Evolutionary conservation across 1,284 basidiomycete species (phyloP).

Genomic region (Exobasidium rhododendri): DNA sequence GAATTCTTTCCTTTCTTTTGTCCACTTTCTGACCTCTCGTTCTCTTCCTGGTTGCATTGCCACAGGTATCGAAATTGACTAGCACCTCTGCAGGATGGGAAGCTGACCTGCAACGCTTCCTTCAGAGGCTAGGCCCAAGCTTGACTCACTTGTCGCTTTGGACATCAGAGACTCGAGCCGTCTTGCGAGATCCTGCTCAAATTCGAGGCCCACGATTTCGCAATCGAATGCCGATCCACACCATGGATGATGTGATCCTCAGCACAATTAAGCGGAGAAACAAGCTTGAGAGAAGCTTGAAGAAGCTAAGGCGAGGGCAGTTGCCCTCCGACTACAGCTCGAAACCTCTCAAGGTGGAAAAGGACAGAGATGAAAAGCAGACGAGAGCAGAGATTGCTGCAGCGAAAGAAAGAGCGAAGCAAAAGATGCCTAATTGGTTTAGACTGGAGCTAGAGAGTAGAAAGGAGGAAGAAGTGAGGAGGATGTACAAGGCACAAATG

Average conservation of each 20-base stretch:
- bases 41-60: conserved; percentile 11
- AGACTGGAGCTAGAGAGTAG: conserved; percentile 30
- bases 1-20: conserved; percentile 4
- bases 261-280: conserved; percentile 10
- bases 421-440: conserved; percentile 50
- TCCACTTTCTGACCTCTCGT: neutral
- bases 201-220: conserved; percentile 22
- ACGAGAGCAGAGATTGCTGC: conserved; percentile 14
- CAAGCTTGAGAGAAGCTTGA: conserved; percentile 3
- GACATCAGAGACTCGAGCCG: conserved; percentile 44
- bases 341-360: conserved; percentile 3
- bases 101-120: conserved; percentile 40
- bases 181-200: conserved; percentile 49
- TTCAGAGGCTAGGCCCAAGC: conserved; percentile 44
- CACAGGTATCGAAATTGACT: conserved; percentile 47
- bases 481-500: conserved; percentile 42
- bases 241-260: conserved; percentile 24
- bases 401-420: conserved; percentile 15
- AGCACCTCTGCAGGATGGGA: conserved; percentile 51
- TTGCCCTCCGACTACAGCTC: neutral
- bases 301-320: neutral
- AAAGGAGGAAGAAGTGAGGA: conserved; percentile 30
- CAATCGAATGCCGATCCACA: conserved; percentile 29
- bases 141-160: conserved; percentile 46
- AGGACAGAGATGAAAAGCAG: conserved; percentile 2